These are phyloP conservation scores for Podospora pseudocomata DNA, from an alignment of 495 filamentous ascomycete genomes.

Conservation along the genomic window DNA sequence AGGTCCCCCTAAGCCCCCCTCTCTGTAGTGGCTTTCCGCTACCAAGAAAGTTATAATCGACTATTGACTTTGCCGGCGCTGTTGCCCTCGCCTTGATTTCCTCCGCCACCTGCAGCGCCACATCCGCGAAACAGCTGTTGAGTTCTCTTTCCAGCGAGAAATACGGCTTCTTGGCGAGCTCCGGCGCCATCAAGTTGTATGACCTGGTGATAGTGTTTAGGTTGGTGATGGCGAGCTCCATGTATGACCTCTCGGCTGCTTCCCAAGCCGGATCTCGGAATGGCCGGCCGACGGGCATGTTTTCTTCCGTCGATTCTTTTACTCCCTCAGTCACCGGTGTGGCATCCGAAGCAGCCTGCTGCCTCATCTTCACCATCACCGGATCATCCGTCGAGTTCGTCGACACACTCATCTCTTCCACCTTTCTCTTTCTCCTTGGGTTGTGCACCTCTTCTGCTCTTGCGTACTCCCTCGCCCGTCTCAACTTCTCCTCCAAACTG, in stretches of 20 bases:
- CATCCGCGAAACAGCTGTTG: constrained; percentile 73
- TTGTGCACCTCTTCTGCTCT: constrained; percentile 61
- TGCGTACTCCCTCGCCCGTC: constrained; percentile 68
- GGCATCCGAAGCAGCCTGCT: constrained; percentile 22
- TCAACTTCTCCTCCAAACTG: constrained; percentile 70
- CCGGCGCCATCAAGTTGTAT: constrained; percentile 93
- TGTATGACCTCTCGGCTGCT: constrained; percentile 68
- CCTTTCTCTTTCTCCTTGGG: constrained; percentile 40
- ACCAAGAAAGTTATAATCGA: constrained; percentile 34
- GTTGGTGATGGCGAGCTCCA: constrained; percentile 69
- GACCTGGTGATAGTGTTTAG: constrained; percentile 78
- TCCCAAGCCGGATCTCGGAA: constrained; percentile 69
- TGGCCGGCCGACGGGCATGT: constrained; percentile 37
- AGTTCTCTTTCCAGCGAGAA: constrained; percentile 82
- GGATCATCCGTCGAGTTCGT: constrained; percentile 47
- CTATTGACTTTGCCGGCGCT: constrained; percentile 42
- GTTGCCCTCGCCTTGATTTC: constrained; percentile 68
- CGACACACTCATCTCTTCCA: constrained; percentile 47
- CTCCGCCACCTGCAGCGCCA: constrained; percentile 69
- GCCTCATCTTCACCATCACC: constrained; percentile 45
- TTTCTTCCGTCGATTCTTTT: neutral
- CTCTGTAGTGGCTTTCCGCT: constrained; percentile 58
- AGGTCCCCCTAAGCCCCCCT: constrained; percentile 42
- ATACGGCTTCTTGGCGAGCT: constrained; percentile 91
- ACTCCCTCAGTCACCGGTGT: neutral